Base-by-base conservation (phyloP, 2,329 filamentous ascomycete species). In the Byssoonygena ceratinophila region DNA sequence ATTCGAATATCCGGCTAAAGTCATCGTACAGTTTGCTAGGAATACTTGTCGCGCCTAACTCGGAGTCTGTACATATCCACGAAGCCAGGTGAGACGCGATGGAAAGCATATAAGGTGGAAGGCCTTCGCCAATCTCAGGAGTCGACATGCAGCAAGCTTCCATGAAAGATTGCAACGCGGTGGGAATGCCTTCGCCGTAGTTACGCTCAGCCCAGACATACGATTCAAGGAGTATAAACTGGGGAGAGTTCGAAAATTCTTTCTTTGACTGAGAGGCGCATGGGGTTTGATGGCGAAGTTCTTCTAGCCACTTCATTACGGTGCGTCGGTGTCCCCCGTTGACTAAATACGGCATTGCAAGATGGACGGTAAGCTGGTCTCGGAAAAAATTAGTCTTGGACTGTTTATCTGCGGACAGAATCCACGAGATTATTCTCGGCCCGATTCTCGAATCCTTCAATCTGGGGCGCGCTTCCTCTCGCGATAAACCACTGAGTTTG, bases 291-390 rank as follows among this genome's bases (percentile, higher is more conserved):
- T 67, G 49, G 58, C 66, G 61, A 31, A 51, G 45, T 27, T 45
- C 49, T 39, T 57, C 58, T 36, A 71, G 54, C 68, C 71, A 71
- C n/a, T 55, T 44, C 44, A 66, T 60, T 32, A 68, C 57, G 6
- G 62, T 64, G 9, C 59, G 55, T 20, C 68, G 65, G 34, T 67
- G 57, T 5, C 63, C 63, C 51, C 71, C 69, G 2, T 64, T 65
- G 34, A 66, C 63, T 61, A 73, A 64, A 40, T 71, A 72, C 18
- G 68, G 69, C 52, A 68, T 51, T 25, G 69, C 54, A 1, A 60
- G 53, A n/a, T 53, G 40, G 12, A 63, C 62, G 5, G 61, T 55
- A 1, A 41, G 47, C 8, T 54, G 54, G n/a, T 61, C 61, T n/a
- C 55, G 59, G 34, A 73, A 62, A 23, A 72, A 60, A 4, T 52